phyloP scores from a whole-genome alignment of 108 stramenopile genomes.

The Nitzschia sp. region DNA sequence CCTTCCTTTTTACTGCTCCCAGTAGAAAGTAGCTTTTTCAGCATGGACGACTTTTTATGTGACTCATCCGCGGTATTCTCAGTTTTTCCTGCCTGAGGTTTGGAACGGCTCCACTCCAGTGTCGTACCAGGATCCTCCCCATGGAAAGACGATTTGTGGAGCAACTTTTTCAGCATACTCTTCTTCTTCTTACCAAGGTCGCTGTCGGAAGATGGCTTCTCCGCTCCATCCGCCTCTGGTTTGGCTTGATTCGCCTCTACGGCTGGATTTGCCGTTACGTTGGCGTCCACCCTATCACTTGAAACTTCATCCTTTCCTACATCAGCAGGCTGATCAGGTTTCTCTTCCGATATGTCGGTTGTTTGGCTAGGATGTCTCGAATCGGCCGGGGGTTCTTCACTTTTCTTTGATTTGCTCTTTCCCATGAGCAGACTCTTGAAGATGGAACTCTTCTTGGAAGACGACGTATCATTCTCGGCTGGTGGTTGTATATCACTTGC shows the following conservation, averaged over 20 bases:
- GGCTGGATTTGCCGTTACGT: too few species aligned
- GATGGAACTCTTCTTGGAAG: background rate
- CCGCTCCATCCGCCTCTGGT: too few species aligned
- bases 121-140: background rate
- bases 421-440: slow-evolving; percentile 9
- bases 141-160: background rate
- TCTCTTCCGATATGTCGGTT: too few species aligned
- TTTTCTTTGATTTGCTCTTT: background rate
- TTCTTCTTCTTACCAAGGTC: background rate
- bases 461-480: background rate
- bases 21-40: background rate
- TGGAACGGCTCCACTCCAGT: background rate
- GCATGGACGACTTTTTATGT: background rate
- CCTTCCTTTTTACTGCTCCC: background rate
- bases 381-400: background rate
- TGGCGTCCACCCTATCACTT: too few species aligned
- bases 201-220: too few species aligned
- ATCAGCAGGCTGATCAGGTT: too few species aligned
- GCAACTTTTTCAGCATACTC: background rate
- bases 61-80: background rate
- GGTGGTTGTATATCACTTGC: background rate
- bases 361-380: too few species aligned
- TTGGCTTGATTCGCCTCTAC: too few species aligned
- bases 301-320: too few species aligned
- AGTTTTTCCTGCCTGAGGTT: background rate